These are phyloP conservation scores for Aspergillus heteromorphus DNA, from an alignment of 495 filamentous ascomycete species.

Conservation along the genomic window DNA sequence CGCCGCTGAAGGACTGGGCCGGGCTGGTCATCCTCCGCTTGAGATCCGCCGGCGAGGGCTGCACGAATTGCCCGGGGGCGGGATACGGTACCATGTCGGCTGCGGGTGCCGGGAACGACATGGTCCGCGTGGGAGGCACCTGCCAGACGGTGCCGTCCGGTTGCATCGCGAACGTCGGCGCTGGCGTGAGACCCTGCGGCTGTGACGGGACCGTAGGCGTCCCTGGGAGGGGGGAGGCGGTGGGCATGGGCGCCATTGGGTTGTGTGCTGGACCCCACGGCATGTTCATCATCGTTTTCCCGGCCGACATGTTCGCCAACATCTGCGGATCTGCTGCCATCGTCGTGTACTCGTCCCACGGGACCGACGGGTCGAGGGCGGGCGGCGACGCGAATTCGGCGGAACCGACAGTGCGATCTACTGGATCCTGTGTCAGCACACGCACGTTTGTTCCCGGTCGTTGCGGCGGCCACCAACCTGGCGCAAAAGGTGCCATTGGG, in stretches of 20 bases:
- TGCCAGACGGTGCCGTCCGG: conserved; percentile 39
- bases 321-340: conserved; percentile 36
- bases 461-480: conserved; percentile 26
- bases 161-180: conserved; percentile 32
- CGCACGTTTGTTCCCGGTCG: background rate
- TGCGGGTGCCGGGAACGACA: conserved; percentile 35
- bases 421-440: background rate
- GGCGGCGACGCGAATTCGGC: conserved; percentile 26
- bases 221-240: conserved; percentile 26
- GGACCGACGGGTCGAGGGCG: conserved; percentile 31
- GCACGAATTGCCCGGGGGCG: conserved; percentile 26
- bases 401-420: conserved; percentile 27
- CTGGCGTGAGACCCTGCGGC: conserved; percentile 25
- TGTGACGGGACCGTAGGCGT: conserved; percentile 33
- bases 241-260: conserved; percentile 22
- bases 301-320: conserved; percentile 31
- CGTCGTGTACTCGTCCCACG: conserved; percentile 41
- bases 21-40: conserved; percentile 44
- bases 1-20: conserved; percentile 23
- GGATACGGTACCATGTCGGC: conserved; percentile 25
- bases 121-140: conserved; percentile 31
- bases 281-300: conserved; percentile 38
- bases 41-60: conserved; percentile 33
- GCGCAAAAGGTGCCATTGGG: conserved; percentile 29
- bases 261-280: conserved; percentile 27